A percentile compares a stretch with the other conserved stretches of the same genome.
Evolutionary conservation across 73 alveolate species (phyloP).

Genomic region (Paramecium primaurelia): DNA sequence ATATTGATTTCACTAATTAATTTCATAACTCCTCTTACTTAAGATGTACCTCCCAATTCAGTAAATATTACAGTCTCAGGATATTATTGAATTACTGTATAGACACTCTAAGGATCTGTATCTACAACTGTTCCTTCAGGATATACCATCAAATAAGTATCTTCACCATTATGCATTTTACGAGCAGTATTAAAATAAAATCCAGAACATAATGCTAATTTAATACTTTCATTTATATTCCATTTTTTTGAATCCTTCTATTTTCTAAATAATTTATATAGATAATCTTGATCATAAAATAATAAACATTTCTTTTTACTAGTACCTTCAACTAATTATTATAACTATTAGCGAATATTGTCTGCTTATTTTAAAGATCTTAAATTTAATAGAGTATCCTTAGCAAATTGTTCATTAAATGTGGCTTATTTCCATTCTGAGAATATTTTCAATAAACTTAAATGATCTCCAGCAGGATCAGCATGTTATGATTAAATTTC

Average conservation of each 20-base stretch:
- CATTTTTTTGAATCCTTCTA: background rate
- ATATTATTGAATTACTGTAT: constrained; percentile 7
- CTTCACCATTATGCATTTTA: constrained; percentile 49
- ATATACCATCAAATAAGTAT: constrained; percentile 42
- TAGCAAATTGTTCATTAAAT: constrained; percentile 46
- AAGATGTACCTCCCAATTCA: constrained; percentile 55
- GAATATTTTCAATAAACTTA: constrained; percentile 39
- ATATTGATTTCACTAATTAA: constrained; percentile 26
- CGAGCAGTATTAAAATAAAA: constrained; percentile 59
- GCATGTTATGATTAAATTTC: constrained; percentile 30
- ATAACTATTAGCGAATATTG: constrained; percentile 40
- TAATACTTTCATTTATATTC: background rate
- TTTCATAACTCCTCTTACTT: constrained; percentile 60
- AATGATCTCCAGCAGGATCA: constrained; percentile 59
- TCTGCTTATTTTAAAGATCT: constrained; percentile 52
- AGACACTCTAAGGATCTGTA: constrained; percentile 40
- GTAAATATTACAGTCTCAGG: constrained; percentile 58
- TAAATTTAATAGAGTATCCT: constrained; percentile 37
- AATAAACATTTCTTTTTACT: background rate
- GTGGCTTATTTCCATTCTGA: constrained; percentile 43
- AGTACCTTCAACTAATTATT: constrained; percentile 9
- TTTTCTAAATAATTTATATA: constrained; percentile 36
- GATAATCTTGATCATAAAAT: constrained; percentile 29
- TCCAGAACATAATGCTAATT: constrained; percentile 54
- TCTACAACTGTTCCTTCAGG: constrained; percentile 64